phyloP scores from a whole-genome alignment of 2,329 filamentous ascomycete species.

The Colletotrichum spinosum region DNA sequence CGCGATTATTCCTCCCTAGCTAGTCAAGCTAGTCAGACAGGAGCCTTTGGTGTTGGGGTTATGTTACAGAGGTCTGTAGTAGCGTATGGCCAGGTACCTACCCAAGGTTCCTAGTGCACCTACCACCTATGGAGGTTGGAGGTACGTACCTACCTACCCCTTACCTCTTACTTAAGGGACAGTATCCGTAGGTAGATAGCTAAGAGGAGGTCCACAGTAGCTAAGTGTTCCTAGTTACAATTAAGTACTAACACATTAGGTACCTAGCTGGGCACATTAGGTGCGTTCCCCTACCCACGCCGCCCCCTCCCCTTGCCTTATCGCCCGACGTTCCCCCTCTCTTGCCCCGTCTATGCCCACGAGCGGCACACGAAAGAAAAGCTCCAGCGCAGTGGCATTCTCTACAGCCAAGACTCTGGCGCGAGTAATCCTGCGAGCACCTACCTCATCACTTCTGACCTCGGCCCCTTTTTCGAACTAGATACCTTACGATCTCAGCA shows the following conservation, averaged over 20 bases:
- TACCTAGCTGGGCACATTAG: neutral
- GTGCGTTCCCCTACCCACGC: neutral
- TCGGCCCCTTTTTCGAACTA: neutral
- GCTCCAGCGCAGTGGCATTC: slow-evolving; percentile 33
- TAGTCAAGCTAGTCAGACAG: too few relatives aligned
- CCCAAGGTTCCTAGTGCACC: neutral
- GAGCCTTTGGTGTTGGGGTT: too few relatives aligned
- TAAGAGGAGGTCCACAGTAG: too few relatives aligned
- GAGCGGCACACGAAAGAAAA: slow-evolving; percentile 39
- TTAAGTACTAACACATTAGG: too few relatives aligned
- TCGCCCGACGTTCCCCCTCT: slow-evolving; percentile 31
- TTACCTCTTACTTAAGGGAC: too few relatives aligned
- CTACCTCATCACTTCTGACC: slow-evolving; percentile 1
- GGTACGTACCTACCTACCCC: too few relatives aligned
- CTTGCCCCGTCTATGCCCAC: slow-evolving; percentile 36
- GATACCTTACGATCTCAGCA: slow-evolving; percentile 5
- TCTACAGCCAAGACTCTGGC: slow-evolving; percentile 27
- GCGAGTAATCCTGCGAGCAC: slow-evolving; percentile 29
- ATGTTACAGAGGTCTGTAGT: too few relatives aligned
- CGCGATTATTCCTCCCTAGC: too few relatives aligned
- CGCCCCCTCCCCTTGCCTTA: slow-evolving; percentile 32
- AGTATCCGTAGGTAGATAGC: too few relatives aligned
- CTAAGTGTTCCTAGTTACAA: too few relatives aligned
- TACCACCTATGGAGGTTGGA: neutral
- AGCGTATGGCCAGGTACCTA: neutral